phyloP scores from a whole-genome alignment of 1,284 basidiomycete species.

The Trametes polyzona region DNA sequence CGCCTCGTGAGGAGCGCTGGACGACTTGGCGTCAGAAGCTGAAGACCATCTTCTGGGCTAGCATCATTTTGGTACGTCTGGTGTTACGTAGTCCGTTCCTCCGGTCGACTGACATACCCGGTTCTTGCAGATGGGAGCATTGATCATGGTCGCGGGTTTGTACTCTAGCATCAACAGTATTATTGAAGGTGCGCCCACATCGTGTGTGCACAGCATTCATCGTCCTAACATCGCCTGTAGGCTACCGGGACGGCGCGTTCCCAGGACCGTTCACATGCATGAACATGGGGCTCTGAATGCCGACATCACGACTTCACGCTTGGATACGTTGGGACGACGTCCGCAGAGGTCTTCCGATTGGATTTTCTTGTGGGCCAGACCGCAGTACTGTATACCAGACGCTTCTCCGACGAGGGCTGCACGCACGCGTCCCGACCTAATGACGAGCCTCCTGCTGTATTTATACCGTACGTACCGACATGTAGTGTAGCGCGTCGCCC shows the following conservation, averaged over 20 bases:
- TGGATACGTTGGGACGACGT: background rate
- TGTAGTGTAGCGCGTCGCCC: no score
- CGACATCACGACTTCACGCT: background rate
- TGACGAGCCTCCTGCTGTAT: background rate
- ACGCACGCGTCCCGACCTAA: background rate
- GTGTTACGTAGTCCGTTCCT: background rate
- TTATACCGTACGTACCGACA: no score
- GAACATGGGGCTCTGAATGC: slow-evolving; percentile 9
- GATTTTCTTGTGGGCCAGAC: background rate
- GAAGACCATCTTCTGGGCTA: slow-evolving; percentile 33
- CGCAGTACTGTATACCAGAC: background rate
- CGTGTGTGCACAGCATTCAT: no score
- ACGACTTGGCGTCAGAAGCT: slow-evolving; percentile 28
- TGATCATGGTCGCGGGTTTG: slow-evolving; percentile 39
- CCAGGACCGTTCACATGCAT: slow-evolving; percentile 28
- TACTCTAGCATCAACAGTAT: slow-evolving; percentile 37
- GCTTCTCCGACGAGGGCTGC: no score
- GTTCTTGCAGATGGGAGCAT: slow-evolving; percentile 31
- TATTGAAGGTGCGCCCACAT: slow-evolving; percentile 28
- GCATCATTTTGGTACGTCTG: slow-evolving; percentile 32
- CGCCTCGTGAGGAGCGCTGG: slow-evolving; percentile 31
- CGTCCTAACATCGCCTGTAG: slow-evolving; percentile 1
- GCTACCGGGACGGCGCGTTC: slow-evolving; percentile 27
- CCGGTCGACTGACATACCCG: background rate
- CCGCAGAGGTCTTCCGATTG: no score